A percentile compares a stretch with the other conserved stretches of the same genome.
Evolutionary conservation across 2,329 filamentous ascomycete species (phyloP).

Genomic region (Lizonia empirigonia): DNA sequence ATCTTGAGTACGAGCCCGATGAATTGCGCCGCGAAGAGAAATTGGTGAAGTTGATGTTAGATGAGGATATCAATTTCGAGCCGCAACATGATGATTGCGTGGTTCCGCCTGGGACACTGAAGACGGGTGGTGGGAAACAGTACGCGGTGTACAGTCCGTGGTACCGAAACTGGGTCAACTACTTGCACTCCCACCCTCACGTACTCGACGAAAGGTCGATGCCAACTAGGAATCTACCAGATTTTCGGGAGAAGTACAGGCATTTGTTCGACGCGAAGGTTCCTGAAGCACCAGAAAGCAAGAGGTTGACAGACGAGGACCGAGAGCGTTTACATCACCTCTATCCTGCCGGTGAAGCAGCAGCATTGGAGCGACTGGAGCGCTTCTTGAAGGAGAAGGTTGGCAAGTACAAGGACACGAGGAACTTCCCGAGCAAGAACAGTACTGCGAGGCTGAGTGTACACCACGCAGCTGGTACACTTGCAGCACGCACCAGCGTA

Average conservation of each 20-base stretch:
- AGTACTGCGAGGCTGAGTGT: constrained; percentile 50
- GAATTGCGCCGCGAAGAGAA: constrained; percentile 78
- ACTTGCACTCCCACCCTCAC: constrained; percentile 72
- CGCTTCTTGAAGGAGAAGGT: constrained; percentile 56
- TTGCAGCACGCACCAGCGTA: constrained; percentile 53
- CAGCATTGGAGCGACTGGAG: constrained; percentile 49
- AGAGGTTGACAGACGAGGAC: constrained; percentile 56
- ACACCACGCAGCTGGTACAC: constrained; percentile 53
- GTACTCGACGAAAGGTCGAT: constrained; percentile 66
- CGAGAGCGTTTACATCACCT: constrained; percentile 49
- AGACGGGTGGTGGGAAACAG: constrained; percentile 72
- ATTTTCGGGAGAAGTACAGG: constrained; percentile 56
- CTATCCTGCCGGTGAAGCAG: constrained; percentile 54
- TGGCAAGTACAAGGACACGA: constrained; percentile 47
- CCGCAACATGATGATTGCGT: constrained; percentile 81
- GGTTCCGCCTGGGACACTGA: constrained; percentile 73
- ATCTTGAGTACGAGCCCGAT: constrained; percentile 91
- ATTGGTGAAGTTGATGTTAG: constrained; percentile 65
- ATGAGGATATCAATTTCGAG: constrained; percentile 70
- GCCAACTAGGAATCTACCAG: constrained; percentile 61
- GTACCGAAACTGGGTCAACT: constrained; percentile 76
- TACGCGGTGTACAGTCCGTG: constrained; percentile 86
- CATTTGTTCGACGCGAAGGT: constrained; percentile 41
- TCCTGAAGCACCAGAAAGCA: constrained; percentile 63
- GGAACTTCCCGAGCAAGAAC: constrained; percentile 52